Conservation (phyloP, 2,329 filamentous ascomycete genomes). For the Colletotrichum higginsianum region DNA sequence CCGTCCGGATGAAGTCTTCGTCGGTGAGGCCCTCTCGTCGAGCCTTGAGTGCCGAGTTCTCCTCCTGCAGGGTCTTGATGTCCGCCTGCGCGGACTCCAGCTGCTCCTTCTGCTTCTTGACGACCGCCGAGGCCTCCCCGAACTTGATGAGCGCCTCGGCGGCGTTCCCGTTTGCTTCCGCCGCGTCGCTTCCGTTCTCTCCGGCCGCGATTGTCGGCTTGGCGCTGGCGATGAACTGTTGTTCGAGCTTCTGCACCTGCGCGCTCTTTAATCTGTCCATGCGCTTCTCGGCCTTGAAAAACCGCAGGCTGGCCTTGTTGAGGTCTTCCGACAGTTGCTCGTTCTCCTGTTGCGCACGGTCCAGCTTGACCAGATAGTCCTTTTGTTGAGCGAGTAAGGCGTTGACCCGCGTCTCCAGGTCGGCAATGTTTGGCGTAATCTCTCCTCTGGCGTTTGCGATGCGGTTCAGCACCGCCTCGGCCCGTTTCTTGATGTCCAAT, state of each 20-base stretch:
- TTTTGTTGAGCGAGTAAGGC: conserved; percentile 87
- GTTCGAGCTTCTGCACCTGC: conserved; percentile 92
- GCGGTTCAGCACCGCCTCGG: conserved; percentile 77
- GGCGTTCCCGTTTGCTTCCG: conserved; percentile 68
- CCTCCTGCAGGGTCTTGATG: conserved; percentile 80
- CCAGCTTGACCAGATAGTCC: conserved; percentile 81
- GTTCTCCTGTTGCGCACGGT: conserved; percentile 83
- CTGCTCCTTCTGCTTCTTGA: conserved; percentile 90
- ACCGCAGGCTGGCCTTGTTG: conserved; percentile 89
- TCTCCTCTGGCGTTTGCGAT: conserved; percentile 67
- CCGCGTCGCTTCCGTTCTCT: conserved; percentile 69
- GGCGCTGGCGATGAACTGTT: conserved; percentile 83
- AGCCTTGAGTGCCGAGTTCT: conserved; percentile 81
- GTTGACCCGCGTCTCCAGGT: conserved; percentile 82
- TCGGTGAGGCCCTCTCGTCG: conserved; percentile 83
- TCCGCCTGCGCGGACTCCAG: conserved; percentile 84
- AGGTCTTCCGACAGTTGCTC: conserved; percentile 88
- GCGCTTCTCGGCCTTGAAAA: conserved; percentile 96
- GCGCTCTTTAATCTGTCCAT: conserved; percentile 90
- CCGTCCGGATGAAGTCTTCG: conserved; percentile 93
- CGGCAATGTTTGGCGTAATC: conserved; percentile 76
- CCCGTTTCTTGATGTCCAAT: conserved; percentile 81
- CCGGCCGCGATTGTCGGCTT: conserved; percentile 62
- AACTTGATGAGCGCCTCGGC: conserved; percentile 82
- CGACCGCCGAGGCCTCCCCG: conserved; percentile 82